Evolutionary conservation across 1,139 yeast genomes (phyloP), one percentile per base, ranked within the genome.

Genomic region (Sugiyamaella japonica): DNA sequence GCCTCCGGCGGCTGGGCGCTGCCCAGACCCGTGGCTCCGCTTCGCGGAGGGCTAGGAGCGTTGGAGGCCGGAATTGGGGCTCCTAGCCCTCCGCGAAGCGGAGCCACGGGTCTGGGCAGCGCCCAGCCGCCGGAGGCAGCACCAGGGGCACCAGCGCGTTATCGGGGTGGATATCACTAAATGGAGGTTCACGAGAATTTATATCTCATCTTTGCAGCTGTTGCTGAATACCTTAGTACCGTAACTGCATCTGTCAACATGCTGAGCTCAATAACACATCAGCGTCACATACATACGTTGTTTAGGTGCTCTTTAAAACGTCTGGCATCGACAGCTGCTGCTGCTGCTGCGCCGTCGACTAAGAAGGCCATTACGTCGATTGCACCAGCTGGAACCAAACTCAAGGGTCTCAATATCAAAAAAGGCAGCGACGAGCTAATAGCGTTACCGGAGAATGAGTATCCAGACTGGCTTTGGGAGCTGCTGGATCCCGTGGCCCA

Each of bases 401-500:
- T 93, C 61, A 88, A 88, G 65, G 76, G 77, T 23, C 74, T 91
- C 66, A 87, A 87, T 64, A 79, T 93, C 54, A 82, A 80, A 67
- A 90, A 90, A 69, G 77, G 79, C 38, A 96, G 95, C 20, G 83
- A 85, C 59, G 97, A 90, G 62, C 93, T 96, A n/a, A 84, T 89
- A 6, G 98, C 99, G 1, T 73, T 86, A 55, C 88, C 86, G 59
- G 98, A 93, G 67, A 75, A 77, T 40, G 96, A 91, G 65, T 93
- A 93, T 67, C 99, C 99, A 2, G 89, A 80, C 49, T 93, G 98
- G 98, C 79, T 93, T 56, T 93, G 99, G 99, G 82, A 79, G n/a
- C 77, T 89, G 58, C 79, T 90, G 46, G 95, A 90, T 68, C 76
- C 80, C 56, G 77, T 77, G 40, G 77, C 78, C 36, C 82, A 79